Evolutionary conservation across 805 yeast species (phyloP), one percentile per base, ranked within the genome.

Genomic region (Hermanozyma aechmeae): DNA sequence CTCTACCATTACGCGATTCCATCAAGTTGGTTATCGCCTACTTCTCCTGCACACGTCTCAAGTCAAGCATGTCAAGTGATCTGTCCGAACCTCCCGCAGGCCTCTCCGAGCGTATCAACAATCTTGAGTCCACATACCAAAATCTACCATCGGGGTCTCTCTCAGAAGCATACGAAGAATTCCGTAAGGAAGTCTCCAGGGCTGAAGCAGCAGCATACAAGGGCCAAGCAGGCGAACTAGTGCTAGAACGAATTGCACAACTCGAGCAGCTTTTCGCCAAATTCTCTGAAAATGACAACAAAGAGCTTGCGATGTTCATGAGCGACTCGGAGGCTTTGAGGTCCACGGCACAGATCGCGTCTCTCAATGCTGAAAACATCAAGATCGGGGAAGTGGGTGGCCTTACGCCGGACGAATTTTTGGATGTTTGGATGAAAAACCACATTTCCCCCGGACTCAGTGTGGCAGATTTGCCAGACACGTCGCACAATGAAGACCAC

Each of bases 281-380:
- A 16, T 61, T 70, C 2, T 61, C 59, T 19, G 52, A 48, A 5
- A 53, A 56, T 15, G 46, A 40, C n/a, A 47, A 47, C 21, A 42
- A 45, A 32, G 63, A 59, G 27, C 54, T 62, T 8, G 48, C 51
- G 15, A 46, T 60, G 32, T 63, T 57, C 24, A 43, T 58, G 32
- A 49, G 70, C 32, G 93, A 81, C 50, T 66, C 89, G 1, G 73
- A 73, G 31, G 74, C 79, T 4, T 61, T 81, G 40, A 58, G 62
- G 17, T 74, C 68, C 34, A 68, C 79, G 8, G 68, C 82, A 21
- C 69, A 68, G 33, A 65, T 78, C 42, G 77, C 84, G 9, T 74
- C 77, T 23, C 53, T 75, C 14, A 79, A 80, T 25, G 73, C 81
- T 3, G 61, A 73, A 28, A 76, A 73, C 50, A 42, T 79, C 39